A percentile compares a stretch with the other conserved stretches of the same genome.
phyloP scores from a whole-genome alignment of 345 rosid species.

The Euphorbia lathyris region DNA sequence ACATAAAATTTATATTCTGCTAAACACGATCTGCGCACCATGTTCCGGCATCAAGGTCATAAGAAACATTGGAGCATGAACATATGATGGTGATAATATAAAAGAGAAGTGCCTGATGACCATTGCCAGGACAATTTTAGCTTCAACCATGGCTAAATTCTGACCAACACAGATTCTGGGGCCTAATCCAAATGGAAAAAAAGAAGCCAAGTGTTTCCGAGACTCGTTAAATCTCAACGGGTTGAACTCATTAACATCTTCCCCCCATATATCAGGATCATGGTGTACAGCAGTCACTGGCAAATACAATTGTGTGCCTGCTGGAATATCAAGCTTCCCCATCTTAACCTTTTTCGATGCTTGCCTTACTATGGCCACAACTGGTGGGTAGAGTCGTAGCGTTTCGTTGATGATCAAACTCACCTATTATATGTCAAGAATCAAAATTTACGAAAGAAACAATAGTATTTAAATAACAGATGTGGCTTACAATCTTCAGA shows the following conservation, averaged over 20 bases:
- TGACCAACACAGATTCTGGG: constrained; percentile 28
- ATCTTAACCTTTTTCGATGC: constrained; percentile 39
- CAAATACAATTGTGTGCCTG: constrained; percentile 51
- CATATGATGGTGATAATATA: constrained; percentile 53
- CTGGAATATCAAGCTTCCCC: constrained; percentile 60
- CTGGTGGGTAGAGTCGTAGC: constrained; percentile 73
- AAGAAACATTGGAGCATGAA: constrained; percentile 60
- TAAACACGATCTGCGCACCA: constrained; percentile 64
- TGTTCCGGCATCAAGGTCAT: constrained; percentile 58
- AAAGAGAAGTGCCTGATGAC: constrained; percentile 46
- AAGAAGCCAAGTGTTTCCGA: constrained; percentile 19
- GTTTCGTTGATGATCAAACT: constrained; percentile 66
- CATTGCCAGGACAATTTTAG: constrained; percentile 53
- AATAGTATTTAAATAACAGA: too few relatives aligned
- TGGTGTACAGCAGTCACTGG: constrained; percentile 51
- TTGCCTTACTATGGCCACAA: constrained; percentile 46
- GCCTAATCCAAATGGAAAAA: constrained; percentile 26
- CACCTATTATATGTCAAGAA: constrained; percentile 37
- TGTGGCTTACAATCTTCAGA: constrained; percentile 60
- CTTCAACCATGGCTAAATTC: constrained; percentile 24
- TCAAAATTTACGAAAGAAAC: not conserved
- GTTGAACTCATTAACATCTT: constrained; percentile 46
- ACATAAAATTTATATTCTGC: constrained; percentile 36
- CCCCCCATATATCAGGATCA: constrained; percentile 66
- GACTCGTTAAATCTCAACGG: constrained; percentile 22